Percentiles rank a stretch among this genome's conserved stretches.
These are phyloP conservation scores for Neurospora sp. DNA, from an alignment of 495 filamentous ascomycete genomes.

Conservation along the genomic window DNA sequence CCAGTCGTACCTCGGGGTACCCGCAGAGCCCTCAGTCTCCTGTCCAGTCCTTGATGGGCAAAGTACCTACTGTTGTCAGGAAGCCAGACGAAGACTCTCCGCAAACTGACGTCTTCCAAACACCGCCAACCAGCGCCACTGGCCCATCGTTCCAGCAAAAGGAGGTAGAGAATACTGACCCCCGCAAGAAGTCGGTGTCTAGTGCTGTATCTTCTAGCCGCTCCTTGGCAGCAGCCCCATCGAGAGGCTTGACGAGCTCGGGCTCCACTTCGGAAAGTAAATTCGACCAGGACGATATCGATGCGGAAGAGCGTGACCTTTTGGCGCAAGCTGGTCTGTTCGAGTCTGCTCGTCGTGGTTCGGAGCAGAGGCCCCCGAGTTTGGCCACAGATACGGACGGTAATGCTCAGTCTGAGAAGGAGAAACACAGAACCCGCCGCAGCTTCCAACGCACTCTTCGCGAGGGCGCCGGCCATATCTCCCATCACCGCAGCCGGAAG, in stretches of 20 bases:
- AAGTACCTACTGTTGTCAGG: constrained; percentile 16
- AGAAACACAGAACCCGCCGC: constrained; percentile 60
- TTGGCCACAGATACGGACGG: constrained; percentile 19
- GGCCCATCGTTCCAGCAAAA: constrained; percentile 36
- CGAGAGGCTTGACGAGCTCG: constrained; percentile 14
- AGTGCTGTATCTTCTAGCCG: constrained; percentile 29
- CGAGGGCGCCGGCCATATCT: constrained; percentile 56
- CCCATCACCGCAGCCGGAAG: constrained; percentile 61
- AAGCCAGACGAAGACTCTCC: constrained; percentile 27
- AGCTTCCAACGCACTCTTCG: constrained; percentile 92
- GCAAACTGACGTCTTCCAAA: constrained; percentile 33
- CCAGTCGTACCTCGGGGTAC: constrained; percentile 10
- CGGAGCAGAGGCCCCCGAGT: constrained; percentile 12
- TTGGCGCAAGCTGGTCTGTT: constrained; percentile 42
- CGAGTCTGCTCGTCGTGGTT: constrained; percentile 8
- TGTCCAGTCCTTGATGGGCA: constrained; percentile 18
- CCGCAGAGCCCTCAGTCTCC: constrained; percentile 26
- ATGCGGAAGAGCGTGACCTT: constrained; percentile 39
- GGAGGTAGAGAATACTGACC: constrained; percentile 25
- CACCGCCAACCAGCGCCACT: constrained; percentile 34
- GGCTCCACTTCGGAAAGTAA: constrained; percentile 13
- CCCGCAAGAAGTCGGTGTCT: constrained; percentile 32
- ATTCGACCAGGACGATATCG: constrained; percentile 28
- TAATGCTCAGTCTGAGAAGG: constrained; percentile 21
- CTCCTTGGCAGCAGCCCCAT: constrained; percentile 20